Base-by-base conservation (phyloP, 345 rosid genomes). In the Salix udensis region DNA sequence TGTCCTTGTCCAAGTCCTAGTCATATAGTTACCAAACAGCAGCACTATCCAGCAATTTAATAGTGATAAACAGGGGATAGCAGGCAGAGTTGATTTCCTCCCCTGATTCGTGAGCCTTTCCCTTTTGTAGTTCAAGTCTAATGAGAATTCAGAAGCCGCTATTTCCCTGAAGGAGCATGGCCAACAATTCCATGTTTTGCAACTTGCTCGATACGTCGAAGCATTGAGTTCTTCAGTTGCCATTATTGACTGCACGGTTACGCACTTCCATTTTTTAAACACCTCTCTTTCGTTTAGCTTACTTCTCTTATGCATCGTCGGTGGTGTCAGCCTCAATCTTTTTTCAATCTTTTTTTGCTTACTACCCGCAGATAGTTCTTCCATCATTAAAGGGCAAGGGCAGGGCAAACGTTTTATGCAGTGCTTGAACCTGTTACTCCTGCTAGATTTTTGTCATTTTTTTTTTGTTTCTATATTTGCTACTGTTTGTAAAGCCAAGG, bases 161-260 rank as follows among this genome's bases (percentile, higher is more conserved):
- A 7, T 53, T 71, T 71, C 74, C 44, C 46, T 71, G 74, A 71
- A 71, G 64, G 48, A 71, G 65, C 74, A 36, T 18, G 19, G 65
- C 65, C 44, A 19, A 1, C 13, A 36, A 19, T 52, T 53, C 65
- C 44, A n/a, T 71, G 62, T 31, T 30, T 44, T 2, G 34, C 74
- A 53, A 71, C 40, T 52, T 19, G 28, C 1, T 5, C 18, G 46
- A 52, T 31, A 2, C 46, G n/a, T 71, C 7, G 71, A 65, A 66
- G 4, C 58, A 2, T 62, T 28, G 19, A 40, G 48, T 24, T 40
- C 21, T 15, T 62, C 6, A 64, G 76, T 44, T 28, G 76, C 76
- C 76, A 64, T 42, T 39, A 10, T 64, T 74, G 76, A 74, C 76
- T 9, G 70, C 55, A 3, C 19, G 13, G 23, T 1, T 10, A 30